Base-by-base conservation (phyloP, 164 flowering plant species). In the Vitis labrusca region DNA sequence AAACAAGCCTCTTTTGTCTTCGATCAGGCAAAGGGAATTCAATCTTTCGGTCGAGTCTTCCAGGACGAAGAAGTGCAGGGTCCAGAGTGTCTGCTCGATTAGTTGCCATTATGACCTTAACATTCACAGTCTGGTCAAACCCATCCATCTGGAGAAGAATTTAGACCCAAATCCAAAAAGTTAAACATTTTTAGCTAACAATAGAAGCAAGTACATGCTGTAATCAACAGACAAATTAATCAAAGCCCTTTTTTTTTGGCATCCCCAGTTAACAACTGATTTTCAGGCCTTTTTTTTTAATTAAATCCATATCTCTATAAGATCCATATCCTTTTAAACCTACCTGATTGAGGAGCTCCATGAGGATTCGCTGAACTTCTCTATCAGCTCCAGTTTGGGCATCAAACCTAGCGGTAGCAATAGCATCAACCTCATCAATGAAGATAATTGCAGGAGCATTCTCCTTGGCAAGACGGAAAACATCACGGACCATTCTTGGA, bases 311-410 rank as follows among this genome's bases (percentile, higher is more conserved):
- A 53, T 16, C 37, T 9, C 30, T 16, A 17, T 44, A 55, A 13
- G 29, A 50, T 23, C 53, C 64, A 70, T 10, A 30, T 51, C 53
- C 1, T 57, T 17, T 47, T 17, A 53, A 23, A 10, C 64, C 10
- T 70, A 91, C 95, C 95, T 94, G 99, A 82, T 92, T 94, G 64
- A 92, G 77, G 9, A 94, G 91, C 71, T 94, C 99, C 99, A 94
- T 94, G 16, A 94, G 91, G 61, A 94, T 94, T 19, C 99, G 81
- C 82, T 94, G 99, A 71, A 94, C 99, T 80, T 94, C 99, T 83
- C 99, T 88, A 75, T 94, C 97, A 58, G 99, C 99, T 66, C 99
- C 99, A 61, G 99, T 92, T 78, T 94, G 99, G 32, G 99, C 98
- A 88, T 94, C 99, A 87, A 94, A 94, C 74, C 99, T 85, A 29